Conservation (phyloP, 179 eudicot species). For the Silene vulgaris region DNA sequence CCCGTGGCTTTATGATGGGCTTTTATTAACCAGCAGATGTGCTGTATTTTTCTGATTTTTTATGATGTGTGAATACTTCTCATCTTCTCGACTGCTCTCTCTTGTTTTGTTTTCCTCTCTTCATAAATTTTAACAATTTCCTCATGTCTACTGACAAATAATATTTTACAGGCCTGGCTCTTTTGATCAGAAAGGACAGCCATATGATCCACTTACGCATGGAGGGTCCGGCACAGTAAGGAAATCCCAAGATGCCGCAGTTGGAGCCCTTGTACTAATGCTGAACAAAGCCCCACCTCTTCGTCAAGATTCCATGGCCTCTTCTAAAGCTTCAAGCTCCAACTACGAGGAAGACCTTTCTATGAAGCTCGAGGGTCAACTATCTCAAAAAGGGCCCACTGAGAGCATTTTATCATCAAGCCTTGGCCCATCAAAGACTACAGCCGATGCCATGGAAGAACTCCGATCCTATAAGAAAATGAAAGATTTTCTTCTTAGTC, state of each 20-base stretch:
- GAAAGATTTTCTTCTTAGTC: slow-evolving; percentile 53
- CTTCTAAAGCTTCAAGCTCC: slow-evolving; percentile 26
- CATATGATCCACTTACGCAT: slow-evolving; percentile 28
- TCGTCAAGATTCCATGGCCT: slow-evolving; percentile 38
- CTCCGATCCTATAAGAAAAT: slow-evolving; percentile 46
- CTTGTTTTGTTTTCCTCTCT: background rate
- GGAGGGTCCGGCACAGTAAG: slow-evolving; percentile 35
- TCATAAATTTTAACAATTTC: background rate
- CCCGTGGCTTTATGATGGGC: too few species aligned
- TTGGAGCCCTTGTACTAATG: slow-evolving; percentile 70
- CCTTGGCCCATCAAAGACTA: slow-evolving; percentile 41
- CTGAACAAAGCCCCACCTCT: slow-evolving; percentile 84
- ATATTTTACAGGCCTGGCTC: slow-evolving; percentile 45
- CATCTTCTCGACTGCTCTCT: background rate
- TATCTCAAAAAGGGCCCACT: slow-evolving; percentile 23
- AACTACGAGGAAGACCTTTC: slow-evolving; percentile 23
- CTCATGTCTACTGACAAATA: slow-evolving; percentile 10
- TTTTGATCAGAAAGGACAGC: slow-evolving; percentile 45
- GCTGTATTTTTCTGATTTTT: background rate
- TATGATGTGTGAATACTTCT: background rate
- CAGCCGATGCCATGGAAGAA: slow-evolving; percentile 78
- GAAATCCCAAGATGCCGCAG: slow-evolving; percentile 66
- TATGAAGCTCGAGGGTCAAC: slow-evolving; percentile 21
- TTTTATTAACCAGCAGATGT: background rate
- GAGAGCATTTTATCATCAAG: slow-evolving; percentile 39